Base-by-base conservation (phyloP, 1,139 yeast species). In the Lodderomyces elongisporus region DNA sequence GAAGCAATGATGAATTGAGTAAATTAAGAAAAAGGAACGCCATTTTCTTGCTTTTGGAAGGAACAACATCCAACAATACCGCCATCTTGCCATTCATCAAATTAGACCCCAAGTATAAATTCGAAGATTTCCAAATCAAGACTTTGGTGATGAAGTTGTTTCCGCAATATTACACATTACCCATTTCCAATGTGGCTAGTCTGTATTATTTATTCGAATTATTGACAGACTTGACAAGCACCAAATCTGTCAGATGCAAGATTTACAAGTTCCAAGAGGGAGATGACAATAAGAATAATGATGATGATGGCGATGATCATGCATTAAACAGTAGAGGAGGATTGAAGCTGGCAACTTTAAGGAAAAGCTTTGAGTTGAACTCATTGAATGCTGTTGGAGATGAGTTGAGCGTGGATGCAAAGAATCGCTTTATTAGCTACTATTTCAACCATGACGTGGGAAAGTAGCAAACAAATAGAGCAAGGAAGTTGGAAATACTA, bases 11-110 rank as follows among this genome's bases (percentile, higher is more conserved):
- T 3, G 51, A 52, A 25, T 38, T 52, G 6, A 33, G 49, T 3
- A 46, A 47, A 14, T 48, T 60, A 13, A 51, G 52, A 50, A 53
- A 38, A 10, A 63, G 64, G 30, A n/a, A n/a, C n/a, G 55, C 65
- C n/a, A 62, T 70, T 3, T 74, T 65, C 39, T 48, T 79, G 30
- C 70, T 81, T 33, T 60, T 76, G 14, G 93, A 83, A 49, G 88
- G 88, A 0, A 79, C 88, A 0, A 65, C 85, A 0, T 73, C 85
- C 1, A 82, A 81, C 48, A 82, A 82, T 37, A 74, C 73, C 43
- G 67, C 79, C 0, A 50, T 78, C 0, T 58, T 78, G 36, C 79
- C 80, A 12, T 74, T 76, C 41, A 45, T 48, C 5, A 31, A 35
- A 10, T 39, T 47, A 33, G 41, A 42, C 25, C 28, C 48, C 8